A percentile compares a stretch with the other conserved stretches of the same genome.
Conservation (phyloP, 2,329 filamentous ascomycete genomes). For the Fusarium abutilonis region DNA sequence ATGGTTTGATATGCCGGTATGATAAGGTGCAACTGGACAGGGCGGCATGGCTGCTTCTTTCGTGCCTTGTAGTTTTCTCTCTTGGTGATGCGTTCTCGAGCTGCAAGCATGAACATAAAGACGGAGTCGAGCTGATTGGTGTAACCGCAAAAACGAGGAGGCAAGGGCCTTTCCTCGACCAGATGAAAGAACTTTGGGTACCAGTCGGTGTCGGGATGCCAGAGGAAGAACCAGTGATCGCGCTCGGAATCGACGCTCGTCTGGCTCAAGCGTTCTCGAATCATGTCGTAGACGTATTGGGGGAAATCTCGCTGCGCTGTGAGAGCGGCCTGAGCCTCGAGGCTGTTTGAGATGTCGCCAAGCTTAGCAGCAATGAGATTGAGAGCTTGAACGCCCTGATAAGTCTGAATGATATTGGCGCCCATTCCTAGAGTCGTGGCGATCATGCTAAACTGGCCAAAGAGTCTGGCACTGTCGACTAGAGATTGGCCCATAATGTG, state of each 20-base stretch:
- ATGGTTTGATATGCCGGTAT: constrained; percentile 54
- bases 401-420: constrained; percentile 50
- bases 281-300: constrained; percentile 51
- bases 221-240: constrained; percentile 55
- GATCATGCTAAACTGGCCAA: constrained; percentile 47
- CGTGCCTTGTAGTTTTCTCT: constrained; percentile 43
- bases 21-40: constrained; percentile 50
- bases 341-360: constrained; percentile 47
- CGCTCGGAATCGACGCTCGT: constrained; percentile 45
- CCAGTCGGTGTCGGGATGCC: constrained; percentile 55
- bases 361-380: constrained; percentile 51
- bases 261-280: constrained; percentile 49
- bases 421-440: constrained; percentile 48
- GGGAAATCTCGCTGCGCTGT: constrained; percentile 52
- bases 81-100: constrained; percentile 42
- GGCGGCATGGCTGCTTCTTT: constrained; percentile 30
- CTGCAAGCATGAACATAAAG: constrained; percentile 54
- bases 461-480: constrained; percentile 47
- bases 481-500: constrained; percentile 51
- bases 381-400: constrained; percentile 50
- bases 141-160: constrained; percentile 52
- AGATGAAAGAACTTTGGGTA: constrained; percentile 54
- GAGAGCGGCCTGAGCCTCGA: constrained; percentile 51
- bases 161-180: constrained; percentile 48
- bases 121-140: constrained; percentile 54